Conservation (phyloP, 139 green algal species). For the Chlorella vulgaris region DNA sequence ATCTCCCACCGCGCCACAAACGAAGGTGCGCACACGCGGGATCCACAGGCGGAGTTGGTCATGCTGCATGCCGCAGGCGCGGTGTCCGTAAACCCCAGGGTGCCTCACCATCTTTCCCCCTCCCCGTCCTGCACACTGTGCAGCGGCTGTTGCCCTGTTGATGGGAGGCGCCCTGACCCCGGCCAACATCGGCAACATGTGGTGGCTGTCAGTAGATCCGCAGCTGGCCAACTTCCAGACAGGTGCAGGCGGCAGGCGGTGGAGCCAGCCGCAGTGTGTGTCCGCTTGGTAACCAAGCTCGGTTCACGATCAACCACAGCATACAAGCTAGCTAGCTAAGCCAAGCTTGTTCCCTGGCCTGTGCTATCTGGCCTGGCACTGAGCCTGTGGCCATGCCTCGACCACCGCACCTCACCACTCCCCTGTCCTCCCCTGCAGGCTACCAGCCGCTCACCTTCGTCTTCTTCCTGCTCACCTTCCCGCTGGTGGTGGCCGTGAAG, state of each 20-base stretch:
- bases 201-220: slow-evolving; percentile 40
- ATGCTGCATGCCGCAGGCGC: not conserved
- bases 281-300: too few relatives aligned
- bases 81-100: too few relatives aligned
- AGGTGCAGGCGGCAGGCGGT: slow-evolving; percentile 17
- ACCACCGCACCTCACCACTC: too few relatives aligned
- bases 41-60: not conserved
- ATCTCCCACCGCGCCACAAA: slow-evolving; percentile 42
- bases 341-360: not conserved
- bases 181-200: slow-evolving; percentile 41
- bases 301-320: too few relatives aligned
- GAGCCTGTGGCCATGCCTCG: too few relatives aligned
- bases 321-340: too few relatives aligned
- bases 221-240: slow-evolving; percentile 50
- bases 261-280: not conserved
- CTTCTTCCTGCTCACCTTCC: slow-evolving; percentile 47
- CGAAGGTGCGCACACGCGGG: slow-evolving; percentile 2
- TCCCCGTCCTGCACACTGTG: not conserved
- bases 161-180: not conserved
- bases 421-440: slow-evolving; percentile 27
- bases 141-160: slow-evolving; percentile 40
- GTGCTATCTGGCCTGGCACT: not conserved
- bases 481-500: slow-evolving; percentile 42
- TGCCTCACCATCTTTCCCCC: not conserved
- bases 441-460: slow-evolving; percentile 43